Conservation (phyloP, 106 monocot genomes). For the Dioscorea dumetorum region DNA sequence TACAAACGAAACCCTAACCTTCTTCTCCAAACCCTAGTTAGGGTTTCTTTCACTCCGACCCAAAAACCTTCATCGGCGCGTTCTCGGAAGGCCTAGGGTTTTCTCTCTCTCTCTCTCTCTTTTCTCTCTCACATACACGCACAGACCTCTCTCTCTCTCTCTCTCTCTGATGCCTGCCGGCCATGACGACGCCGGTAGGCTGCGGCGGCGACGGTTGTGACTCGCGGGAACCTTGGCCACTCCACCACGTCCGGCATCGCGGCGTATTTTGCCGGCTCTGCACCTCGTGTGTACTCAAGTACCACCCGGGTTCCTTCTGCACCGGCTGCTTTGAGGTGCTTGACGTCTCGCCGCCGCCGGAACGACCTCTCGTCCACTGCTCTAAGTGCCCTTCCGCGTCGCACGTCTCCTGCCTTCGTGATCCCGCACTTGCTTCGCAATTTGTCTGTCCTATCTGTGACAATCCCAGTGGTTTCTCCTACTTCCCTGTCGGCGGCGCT, state of each 20-base stretch:
- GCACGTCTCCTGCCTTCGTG: background rate
- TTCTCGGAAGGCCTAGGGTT: too few relatives aligned
- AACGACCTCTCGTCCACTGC: background rate
- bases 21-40: too few relatives aligned
- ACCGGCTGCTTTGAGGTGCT: background rate
- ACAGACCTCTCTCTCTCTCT: too few relatives aligned
- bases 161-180: too few relatives aligned
- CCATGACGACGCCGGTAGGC: background rate
- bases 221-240: slow-evolving; percentile 6
- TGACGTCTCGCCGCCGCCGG: background rate
- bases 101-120: too few relatives aligned
- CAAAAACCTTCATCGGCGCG: too few relatives aligned
- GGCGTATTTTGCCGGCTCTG: too few relatives aligned
- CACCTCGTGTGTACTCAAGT: background rate
- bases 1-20: too few relatives aligned
- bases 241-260: too few relatives aligned
- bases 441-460: background rate
- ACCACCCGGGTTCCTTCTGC: background rate
- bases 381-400: background rate
- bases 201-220: background rate
- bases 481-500: background rate
- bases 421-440: background rate
- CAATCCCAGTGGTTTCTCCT: background rate
- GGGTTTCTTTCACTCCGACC: too few relatives aligned
- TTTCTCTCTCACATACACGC: too few relatives aligned